These are phyloP conservation scores for Suhomyces bribrorum DNA, from an alignment of 1,139 yeast genomes.

Conservation along the genomic window DNA sequence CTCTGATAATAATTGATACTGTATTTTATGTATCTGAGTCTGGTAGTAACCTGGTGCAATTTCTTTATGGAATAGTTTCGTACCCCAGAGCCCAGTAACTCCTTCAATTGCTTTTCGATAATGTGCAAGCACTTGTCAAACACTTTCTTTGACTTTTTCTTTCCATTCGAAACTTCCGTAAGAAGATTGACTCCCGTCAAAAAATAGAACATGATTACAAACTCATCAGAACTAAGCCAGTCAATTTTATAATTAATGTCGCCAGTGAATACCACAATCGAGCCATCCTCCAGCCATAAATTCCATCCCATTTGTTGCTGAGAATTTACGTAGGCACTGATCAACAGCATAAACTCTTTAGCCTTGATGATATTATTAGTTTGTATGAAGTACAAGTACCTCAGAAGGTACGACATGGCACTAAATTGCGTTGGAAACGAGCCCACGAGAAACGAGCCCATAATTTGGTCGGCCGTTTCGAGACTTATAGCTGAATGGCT, in stretches of 20 bases:
- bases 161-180: conserved; percentile 33
- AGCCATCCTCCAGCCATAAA: conserved; percentile 30
- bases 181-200: conserved; percentile 41
- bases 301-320: conserved; percentile 25
- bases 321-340: conserved; percentile 28
- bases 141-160: conserved; percentile 32
- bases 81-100: conserved; percentile 12
- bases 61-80: conserved; percentile 19
- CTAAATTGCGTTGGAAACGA: conserved; percentile 28
- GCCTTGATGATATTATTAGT: conserved; percentile 24
- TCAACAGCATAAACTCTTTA: conserved; percentile 23
- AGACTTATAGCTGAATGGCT: conserved; percentile 16
- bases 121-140: conserved; percentile 38
- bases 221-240: conserved; percentile 48
- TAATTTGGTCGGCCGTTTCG: conserved; percentile 16
- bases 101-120: conserved; percentile 28
- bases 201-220: conserved; percentile 40
- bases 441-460: not conserved
- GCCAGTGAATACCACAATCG: conserved; percentile 17
- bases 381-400: conserved; percentile 26
- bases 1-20: conserved; percentile 34
- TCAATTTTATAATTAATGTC: conserved; percentile 19
- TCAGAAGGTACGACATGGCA: conserved; percentile 30
- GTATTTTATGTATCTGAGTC: conserved; percentile 27
- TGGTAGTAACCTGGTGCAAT: conserved; percentile 22